phyloP scores from a whole-genome alignment of 352 stramenopile species.

The Globisporangium middletonii region DNA sequence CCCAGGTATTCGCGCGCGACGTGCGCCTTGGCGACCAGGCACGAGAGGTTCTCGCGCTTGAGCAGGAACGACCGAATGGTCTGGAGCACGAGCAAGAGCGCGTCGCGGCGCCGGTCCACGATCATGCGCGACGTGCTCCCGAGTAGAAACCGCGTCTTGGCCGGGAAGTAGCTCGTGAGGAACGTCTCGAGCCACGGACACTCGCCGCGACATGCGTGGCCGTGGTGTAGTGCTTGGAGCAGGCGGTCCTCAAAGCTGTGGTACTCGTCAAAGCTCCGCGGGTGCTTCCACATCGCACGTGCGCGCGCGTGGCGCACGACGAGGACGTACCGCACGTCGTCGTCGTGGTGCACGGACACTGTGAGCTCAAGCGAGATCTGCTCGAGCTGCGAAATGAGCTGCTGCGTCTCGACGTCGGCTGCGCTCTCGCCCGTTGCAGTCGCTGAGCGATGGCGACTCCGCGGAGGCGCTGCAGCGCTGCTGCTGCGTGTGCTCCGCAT shows the following conservation, averaged over 20 bases:
- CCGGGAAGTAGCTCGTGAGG: slow-evolving; percentile 31
- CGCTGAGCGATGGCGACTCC: slow-evolving; percentile 1
- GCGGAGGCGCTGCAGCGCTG: background rate
- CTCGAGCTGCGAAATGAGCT: slow-evolving; percentile 21
- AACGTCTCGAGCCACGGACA: slow-evolving; percentile 56
- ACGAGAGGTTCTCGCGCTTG: slow-evolving; percentile 36
- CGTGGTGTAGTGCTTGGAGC: slow-evolving; percentile 38
- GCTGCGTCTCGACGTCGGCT: slow-evolving; percentile 9
- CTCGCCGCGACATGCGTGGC: slow-evolving; percentile 38
- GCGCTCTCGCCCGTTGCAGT: background rate
- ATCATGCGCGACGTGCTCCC: slow-evolving; percentile 6
- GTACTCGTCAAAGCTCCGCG: slow-evolving; percentile 47
- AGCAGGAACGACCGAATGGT: slow-evolving; percentile 32
- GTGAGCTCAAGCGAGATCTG: slow-evolving; percentile 24
- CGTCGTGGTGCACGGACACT: slow-evolving; percentile 15
- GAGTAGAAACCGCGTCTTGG: slow-evolving; percentile 19
- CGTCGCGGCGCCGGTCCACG: slow-evolving; percentile 25
- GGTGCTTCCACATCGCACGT: slow-evolving; percentile 25
- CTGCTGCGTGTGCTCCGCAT: background rate
- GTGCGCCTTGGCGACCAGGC: slow-evolving; percentile 18
- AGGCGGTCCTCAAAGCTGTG: slow-evolving; percentile 25
- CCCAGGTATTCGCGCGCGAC: slow-evolving; percentile 25
- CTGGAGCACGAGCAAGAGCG: slow-evolving; percentile 28
- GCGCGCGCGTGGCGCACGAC: slow-evolving; percentile 27
- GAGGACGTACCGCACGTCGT: slow-evolving; percentile 43